Conservation (phyloP, 805 yeast species). For the Wickerhamiella parazyma region DNA sequence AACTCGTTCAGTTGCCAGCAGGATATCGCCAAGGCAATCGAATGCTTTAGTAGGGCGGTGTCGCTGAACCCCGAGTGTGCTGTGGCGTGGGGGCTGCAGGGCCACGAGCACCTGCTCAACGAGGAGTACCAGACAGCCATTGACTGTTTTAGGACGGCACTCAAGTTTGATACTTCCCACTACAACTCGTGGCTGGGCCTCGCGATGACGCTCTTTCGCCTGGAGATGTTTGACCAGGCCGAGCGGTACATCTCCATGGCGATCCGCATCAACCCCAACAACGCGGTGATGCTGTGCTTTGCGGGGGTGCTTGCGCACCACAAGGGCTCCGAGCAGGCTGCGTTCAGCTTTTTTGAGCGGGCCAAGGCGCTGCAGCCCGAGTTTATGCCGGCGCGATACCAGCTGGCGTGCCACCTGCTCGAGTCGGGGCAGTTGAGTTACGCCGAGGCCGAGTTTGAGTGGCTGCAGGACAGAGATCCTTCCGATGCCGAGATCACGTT, state of each 20-base stretch:
- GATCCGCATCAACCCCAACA: constrained; percentile 74
- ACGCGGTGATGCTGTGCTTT: constrained; percentile 80
- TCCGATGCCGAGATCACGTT: constrained; percentile 92
- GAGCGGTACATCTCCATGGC: constrained; percentile 82
- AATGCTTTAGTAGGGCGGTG: constrained; percentile 70
- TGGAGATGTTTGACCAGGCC: constrained; percentile 75
- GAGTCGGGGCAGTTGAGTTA: constrained; percentile 54
- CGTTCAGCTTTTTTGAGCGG: constrained; percentile 65
- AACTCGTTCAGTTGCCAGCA: constrained; percentile 70
- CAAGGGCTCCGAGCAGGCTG: constrained; percentile 50
- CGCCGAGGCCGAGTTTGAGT: constrained; percentile 64
- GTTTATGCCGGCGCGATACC: constrained; percentile 75
- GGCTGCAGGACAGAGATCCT: constrained; percentile 64
- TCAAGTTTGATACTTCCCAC: constrained; percentile 64
- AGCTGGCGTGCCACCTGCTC: constrained; percentile 71
- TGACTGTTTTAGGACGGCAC: constrained; percentile 66
- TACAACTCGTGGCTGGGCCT: constrained; percentile 93
- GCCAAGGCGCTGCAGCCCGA: constrained; percentile 77
- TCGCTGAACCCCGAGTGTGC: constrained; percentile 56
- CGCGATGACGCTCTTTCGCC: constrained; percentile 81
- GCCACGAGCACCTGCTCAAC: constrained; percentile 77
- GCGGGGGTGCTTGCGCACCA: constrained; percentile 88
- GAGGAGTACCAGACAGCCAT: constrained; percentile 87
- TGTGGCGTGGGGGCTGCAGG: constrained; percentile 84
- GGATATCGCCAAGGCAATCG: constrained; percentile 82